phyloP scores from a whole-genome alignment of 805 yeast genomes.

The Ogataea populi-albae region DNA sequence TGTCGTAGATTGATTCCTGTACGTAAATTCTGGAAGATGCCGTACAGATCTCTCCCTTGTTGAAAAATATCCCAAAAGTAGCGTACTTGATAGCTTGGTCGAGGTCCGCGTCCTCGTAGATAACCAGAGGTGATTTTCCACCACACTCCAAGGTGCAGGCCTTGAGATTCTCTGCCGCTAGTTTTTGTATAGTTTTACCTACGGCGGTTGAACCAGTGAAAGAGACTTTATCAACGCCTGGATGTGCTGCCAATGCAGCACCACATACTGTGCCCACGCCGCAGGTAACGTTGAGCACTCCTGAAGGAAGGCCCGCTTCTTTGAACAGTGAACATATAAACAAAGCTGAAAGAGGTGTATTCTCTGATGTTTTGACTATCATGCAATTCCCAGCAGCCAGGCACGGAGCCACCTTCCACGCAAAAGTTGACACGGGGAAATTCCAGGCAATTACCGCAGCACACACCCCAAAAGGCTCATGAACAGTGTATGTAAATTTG shows the following conservation, averaged over 20 bases:
- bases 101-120: conserved; percentile 81
- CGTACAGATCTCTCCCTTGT: conserved; percentile 94
- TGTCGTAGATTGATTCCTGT: conserved; percentile 81
- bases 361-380: conserved; percentile 62
- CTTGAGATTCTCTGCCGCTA: conserved; percentile 81
- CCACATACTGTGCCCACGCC: conserved; percentile 64
- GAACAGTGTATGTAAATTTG: conserved; percentile 59
- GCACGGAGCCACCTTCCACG: conserved; percentile 70
- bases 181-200: conserved; percentile 78
- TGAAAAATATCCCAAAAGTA: conserved; percentile 81
- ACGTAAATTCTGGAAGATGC: conserved; percentile 92
- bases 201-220: conserved; percentile 68
- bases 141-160: conserved; percentile 93
- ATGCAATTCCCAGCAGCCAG: conserved; percentile 64
- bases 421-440: conserved; percentile 64
- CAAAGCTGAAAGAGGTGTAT: conserved; percentile 65
- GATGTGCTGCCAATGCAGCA: conserved; percentile 55
- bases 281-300: conserved; percentile 60
- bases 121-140: conserved; percentile 92
- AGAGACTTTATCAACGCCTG: conserved; percentile 58
- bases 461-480: conserved; percentile 69
- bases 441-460: conserved; percentile 75
- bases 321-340: conserved; percentile 49
- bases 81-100: conserved; percentile 73
- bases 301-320: conserved; percentile 63